A percentile compares a stretch with the other conserved stretches of the same genome.
phyloP scores from a whole-genome alignment of 345 rosid species.

The Orychophragmus violaceus region DNA sequence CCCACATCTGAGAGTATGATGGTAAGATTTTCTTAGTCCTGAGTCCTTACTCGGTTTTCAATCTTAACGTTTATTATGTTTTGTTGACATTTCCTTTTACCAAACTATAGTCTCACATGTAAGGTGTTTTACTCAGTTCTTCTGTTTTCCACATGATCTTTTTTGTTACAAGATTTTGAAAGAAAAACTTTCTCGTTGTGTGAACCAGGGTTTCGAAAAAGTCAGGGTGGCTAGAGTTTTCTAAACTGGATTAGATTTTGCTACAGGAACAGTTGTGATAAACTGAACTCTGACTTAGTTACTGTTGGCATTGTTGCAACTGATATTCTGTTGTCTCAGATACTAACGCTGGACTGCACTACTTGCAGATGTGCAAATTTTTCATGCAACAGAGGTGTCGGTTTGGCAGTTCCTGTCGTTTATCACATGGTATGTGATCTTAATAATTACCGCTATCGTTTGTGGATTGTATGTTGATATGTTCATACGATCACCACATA shows the following conservation, averaged over 20 bases:
- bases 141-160: background rate
- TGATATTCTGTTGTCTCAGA: slow-evolving; percentile 17
- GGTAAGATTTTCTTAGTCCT: slow-evolving; percentile 37
- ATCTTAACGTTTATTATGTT: background rate
- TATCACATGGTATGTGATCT: slow-evolving; percentile 72
- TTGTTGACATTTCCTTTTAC: background rate
- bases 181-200: too few relatives aligned
- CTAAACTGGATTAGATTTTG: background rate
- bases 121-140: background rate
- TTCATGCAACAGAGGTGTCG: slow-evolving; percentile 94
- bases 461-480: background rate
- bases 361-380: slow-evolving; percentile 98
- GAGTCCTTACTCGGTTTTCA: background rate
- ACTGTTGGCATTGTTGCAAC: background rate
- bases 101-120: background rate
- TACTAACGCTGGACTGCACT: slow-evolving; percentile 50
- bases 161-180: background rate
- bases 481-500: background rate
- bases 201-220: background rate
- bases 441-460: background rate
- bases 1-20: slow-evolving; percentile 85
- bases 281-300: background rate
- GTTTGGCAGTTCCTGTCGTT: slow-evolving; percentile 86
- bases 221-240: background rate
- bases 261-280: background rate